Evolutionary conservation across 352 stramenopile species (phyloP).

Genomic region (Pythium diclinum): DNA sequence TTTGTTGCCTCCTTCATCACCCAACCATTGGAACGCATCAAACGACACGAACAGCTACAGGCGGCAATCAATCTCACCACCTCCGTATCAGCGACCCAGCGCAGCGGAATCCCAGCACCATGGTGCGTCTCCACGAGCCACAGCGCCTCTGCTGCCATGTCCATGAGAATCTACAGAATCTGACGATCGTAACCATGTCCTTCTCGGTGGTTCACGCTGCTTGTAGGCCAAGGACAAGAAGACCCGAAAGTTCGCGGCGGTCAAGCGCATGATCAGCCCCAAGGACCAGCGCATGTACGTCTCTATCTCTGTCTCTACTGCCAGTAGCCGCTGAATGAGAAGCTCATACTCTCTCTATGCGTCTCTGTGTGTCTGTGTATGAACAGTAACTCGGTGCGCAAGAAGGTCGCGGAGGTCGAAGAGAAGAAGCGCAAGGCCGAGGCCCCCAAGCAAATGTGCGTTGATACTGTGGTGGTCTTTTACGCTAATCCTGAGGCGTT

Average conservation of each 20-base stretch:
- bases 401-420: slow-evolving; percentile 66
- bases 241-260: slow-evolving; percentile 96
- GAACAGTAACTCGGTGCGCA: slow-evolving; percentile 74
- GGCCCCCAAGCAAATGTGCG: slow-evolving; percentile 92
- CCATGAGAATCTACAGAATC: not conserved
- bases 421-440: slow-evolving; percentile 90
- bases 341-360: not conserved
- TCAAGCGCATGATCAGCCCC: slow-evolving; percentile 98
- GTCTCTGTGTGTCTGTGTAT: slow-evolving; percentile 1
- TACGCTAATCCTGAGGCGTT: not conserved
- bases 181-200: slow-evolving; percentile 4
- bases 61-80: not conserved
- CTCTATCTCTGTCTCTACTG: not conserved
- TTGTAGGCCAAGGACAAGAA: slow-evolving; percentile 96
- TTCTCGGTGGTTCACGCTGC: not conserved
- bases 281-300: slow-evolving; percentile 96
- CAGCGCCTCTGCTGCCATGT: not conserved
- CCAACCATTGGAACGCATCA: slow-evolving; percentile 27
- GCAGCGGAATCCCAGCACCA: slow-evolving; percentile 8
- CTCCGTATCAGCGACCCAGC: not conserved
- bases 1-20: slow-evolving; percentile 5
- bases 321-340: not conserved
- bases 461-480: not conserved
- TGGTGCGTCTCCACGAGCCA: slow-evolving; percentile 8
- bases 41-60: slow-evolving; percentile 17